These are phyloP conservation scores for Sugiyamaella valdiviana DNA, from an alignment of 805 yeast genomes.

Conservation along the genomic window DNA sequence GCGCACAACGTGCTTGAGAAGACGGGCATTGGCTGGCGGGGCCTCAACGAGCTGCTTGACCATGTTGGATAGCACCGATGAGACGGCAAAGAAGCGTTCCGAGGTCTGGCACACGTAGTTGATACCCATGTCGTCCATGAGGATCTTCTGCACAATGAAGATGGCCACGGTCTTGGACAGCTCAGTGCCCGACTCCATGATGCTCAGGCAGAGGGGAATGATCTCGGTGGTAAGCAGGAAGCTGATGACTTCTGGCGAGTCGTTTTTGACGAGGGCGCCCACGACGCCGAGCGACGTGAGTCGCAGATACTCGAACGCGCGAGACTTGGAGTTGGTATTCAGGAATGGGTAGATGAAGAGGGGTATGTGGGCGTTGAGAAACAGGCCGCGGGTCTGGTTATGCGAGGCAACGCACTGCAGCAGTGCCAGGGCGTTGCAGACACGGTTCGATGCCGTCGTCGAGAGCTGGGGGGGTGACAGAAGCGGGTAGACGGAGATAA, in stretches of 20 bases:
- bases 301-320: conserved; percentile 90
- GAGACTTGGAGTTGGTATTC: conserved; percentile 82
- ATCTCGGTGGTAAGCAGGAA: conserved; percentile 92
- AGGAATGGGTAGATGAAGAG: conserved; percentile 88
- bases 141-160: conserved; percentile 87
- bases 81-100: conserved; percentile 91
- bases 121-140: conserved; percentile 86
- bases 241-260: conserved; percentile 89
- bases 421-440: conserved; percentile 90
- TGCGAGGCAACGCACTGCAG: conserved; percentile 97
- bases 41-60: conserved; percentile 73
- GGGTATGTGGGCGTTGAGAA: conserved; percentile 86
- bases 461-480: conserved; percentile 81
- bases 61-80: conserved; percentile 80
- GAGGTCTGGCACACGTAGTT: conserved; percentile 90
- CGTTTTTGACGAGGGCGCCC: conserved; percentile 94
- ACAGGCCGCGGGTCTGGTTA: conserved; percentile 77
- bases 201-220: conserved; percentile 87
- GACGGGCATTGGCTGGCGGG: conserved; percentile 61
- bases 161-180: conserved; percentile 94
- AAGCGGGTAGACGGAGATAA: conserved; percentile 82
- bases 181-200: conserved; percentile 94
- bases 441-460: conserved; percentile 84
- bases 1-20: conserved; percentile 87
- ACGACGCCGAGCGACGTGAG: conserved; percentile 92